Conservation (phyloP, 345 rosid species). For the Passiflora organensis region DNA sequence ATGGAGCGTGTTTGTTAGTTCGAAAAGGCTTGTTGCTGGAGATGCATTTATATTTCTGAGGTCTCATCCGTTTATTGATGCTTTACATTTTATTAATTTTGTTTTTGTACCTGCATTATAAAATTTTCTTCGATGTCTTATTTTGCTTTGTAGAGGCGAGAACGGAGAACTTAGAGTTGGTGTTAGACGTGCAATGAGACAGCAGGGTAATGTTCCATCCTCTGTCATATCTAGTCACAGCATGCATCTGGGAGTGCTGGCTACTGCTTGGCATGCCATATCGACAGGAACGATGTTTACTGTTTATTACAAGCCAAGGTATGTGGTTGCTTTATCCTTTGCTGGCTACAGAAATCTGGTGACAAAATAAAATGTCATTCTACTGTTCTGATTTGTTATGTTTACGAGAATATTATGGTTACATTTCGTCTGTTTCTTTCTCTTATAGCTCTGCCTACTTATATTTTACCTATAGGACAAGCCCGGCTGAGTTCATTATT, state of each 20-base stretch:
- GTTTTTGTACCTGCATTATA: neutral
- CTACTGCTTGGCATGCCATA: slow-evolving; percentile 62
- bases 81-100: neutral
- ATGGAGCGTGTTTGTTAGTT: slow-evolving; percentile 57
- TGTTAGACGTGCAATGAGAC: slow-evolving; percentile 53
- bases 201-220: slow-evolving; percentile 45
- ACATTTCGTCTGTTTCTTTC: no score
- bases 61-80: slow-evolving; percentile 13
- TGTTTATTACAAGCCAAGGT: slow-evolving; percentile 62
- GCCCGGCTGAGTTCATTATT: slow-evolving; percentile 47
- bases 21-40: slow-evolving; percentile 66
- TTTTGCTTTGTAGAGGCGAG: slow-evolving; percentile 37
- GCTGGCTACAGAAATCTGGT: no score
- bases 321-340: no score
- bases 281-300: slow-evolving; percentile 46
- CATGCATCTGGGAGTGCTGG: slow-evolving; percentile 66
- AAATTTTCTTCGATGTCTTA: neutral
- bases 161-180: slow-evolving; percentile 59
- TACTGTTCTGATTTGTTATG: no score
- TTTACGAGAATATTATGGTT: no score
- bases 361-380: no score
- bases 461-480: slow-evolving; percentile 32
- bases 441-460: no score
- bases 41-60: slow-evolving; percentile 66
- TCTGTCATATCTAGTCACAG: slow-evolving; percentile 64